Evolutionary conservation across 2,329 filamentous ascomycete genomes (phyloP), one percentile per base, ranked within the genome.

Genomic region (Aspergillus cejpii): DNA sequence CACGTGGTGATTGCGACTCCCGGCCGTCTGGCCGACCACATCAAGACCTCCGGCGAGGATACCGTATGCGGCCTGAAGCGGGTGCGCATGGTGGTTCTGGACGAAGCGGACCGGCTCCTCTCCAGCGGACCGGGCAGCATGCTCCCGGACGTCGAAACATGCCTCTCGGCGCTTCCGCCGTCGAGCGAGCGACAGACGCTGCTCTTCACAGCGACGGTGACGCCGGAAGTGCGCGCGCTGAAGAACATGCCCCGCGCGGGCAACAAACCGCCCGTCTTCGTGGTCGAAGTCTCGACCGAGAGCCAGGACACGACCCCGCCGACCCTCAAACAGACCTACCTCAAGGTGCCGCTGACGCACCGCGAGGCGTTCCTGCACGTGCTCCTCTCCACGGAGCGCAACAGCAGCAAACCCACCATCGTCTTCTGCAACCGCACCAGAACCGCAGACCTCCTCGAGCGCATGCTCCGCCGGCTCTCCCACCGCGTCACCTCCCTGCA

Each of bases 1-100:
- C 92, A 98, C 62, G 73, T 98, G 41, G 85, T 98, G 36, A 92
- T 98, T 61, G 90, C 92, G 19, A 98, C 92, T 0, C 92, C 92
- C 2, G 90, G 92, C 14, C 81, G 92, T 33, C 75, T 98, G 17
- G 92, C 92, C 14, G 91, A 98, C 64, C 92, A 98, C 64, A 90
- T 98, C 61, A 80, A 83, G 29, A 90, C 81, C 1, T 97, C 91
- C 12, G 92, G 92, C 34, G 82, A 90, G 59, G 92, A 98, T 62
- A 97, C 91, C 0, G 80, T 94, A 48, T 82, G 81, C 47, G 90
- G 89, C 1, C 73, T 98, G 37, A 77, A 82, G 14, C 79, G 90
- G 40, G 84, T 88, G 20, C 81, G 80, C 45, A 90, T 87, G 64
- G 86, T 97, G 2, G 89, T 98, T 6, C 83, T 98, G 33, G 92